Evolutionary conservation across 2,329 filamentous ascomycete genomes (phyloP).

Genomic region (Elsinoe arachidis): DNA sequence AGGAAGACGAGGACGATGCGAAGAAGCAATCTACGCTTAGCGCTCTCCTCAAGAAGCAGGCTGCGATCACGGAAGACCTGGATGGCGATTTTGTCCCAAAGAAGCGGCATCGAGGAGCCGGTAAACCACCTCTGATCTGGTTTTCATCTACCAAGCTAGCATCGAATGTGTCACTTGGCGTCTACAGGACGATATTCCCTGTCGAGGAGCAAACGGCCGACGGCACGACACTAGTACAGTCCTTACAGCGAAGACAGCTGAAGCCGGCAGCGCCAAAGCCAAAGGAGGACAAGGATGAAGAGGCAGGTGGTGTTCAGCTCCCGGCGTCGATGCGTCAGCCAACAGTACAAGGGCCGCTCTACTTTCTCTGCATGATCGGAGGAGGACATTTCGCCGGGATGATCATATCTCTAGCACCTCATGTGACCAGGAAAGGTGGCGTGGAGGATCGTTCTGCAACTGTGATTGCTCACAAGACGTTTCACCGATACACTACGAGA

Average conservation of each 20-base stretch:
- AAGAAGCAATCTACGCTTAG: slow-evolving; percentile 64
- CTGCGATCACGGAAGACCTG: slow-evolving; percentile 55
- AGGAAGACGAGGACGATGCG: slow-evolving; percentile 59
- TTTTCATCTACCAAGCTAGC: slow-evolving; percentile 69
- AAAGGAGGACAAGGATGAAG: slow-evolving; percentile 33
- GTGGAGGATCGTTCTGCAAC: slow-evolving; percentile 75
- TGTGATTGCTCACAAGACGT: slow-evolving; percentile 91
- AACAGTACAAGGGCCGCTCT: slow-evolving; percentile 64
- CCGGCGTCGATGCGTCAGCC: slow-evolving; percentile 36
- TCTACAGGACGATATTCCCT: slow-evolving; percentile 77
- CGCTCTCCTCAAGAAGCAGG: slow-evolving; percentile 73
- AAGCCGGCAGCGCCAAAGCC: slow-evolving; percentile 46
- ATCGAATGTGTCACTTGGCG: slow-evolving; percentile 68
- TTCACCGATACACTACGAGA: slow-evolving; percentile 92
- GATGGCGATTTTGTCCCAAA: slow-evolving; percentile 30
- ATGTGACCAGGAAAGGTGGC: slow-evolving; percentile 61
- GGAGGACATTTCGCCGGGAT: slow-evolving; percentile 96
- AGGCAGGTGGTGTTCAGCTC: slow-evolving; percentile 50
- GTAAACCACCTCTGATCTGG: slow-evolving; percentile 75
- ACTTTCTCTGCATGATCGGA: slow-evolving; percentile 97
- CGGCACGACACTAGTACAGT: slow-evolving; percentile 51
- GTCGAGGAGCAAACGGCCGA: slow-evolving; percentile 59
- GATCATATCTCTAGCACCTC: slow-evolving; percentile 81
- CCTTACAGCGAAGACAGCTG: slow-evolving; percentile 69
- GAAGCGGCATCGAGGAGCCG: slow-evolving; percentile 46